Evolutionary conservation across 2,329 filamentous ascomycete species (phyloP).

Genomic region (Ophiocordyceps camponoti-rufipedis): DNA sequence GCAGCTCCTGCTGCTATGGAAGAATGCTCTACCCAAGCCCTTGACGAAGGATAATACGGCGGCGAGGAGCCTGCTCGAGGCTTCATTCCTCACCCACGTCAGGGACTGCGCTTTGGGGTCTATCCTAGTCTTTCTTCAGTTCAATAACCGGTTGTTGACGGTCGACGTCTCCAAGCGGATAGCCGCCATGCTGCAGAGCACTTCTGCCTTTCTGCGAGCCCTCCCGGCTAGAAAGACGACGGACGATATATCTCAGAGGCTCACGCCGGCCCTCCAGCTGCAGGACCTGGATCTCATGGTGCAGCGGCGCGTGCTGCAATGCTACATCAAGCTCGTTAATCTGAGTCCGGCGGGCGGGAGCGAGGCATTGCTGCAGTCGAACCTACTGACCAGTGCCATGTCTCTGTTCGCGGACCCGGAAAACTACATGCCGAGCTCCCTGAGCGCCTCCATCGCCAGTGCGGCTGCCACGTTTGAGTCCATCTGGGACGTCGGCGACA

Average conservation of each 20-base stretch:
- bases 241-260: slow-evolving; percentile 69
- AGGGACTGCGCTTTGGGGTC: slow-evolving; percentile 86
- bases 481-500: slow-evolving; percentile 89
- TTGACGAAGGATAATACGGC: slow-evolving; percentile 82
- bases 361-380: slow-evolving; percentile 78
- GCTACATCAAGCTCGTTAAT: slow-evolving; percentile 80
- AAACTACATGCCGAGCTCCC: slow-evolving; percentile 64
- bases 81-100: slow-evolving; percentile 86
- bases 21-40: slow-evolving; percentile 88
- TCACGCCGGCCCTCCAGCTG: slow-evolving; percentile 73
- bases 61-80: slow-evolving; percentile 67
- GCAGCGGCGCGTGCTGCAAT: slow-evolving; percentile 79
- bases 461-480: slow-evolving; percentile 81
- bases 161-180: slow-evolving; percentile 88
- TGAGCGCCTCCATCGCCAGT: slow-evolving; percentile 83
- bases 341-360: slow-evolving; percentile 70
- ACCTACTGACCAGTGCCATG: slow-evolving; percentile 74
- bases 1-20: slow-evolving; percentile 86
- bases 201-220: slow-evolving; percentile 71
- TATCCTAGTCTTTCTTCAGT: slow-evolving; percentile 80
- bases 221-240: slow-evolving; percentile 68
- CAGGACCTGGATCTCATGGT: slow-evolving; percentile 89
- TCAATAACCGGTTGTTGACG: slow-evolving; percentile 80
- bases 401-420: slow-evolving; percentile 88
- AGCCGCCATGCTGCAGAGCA: slow-evolving; percentile 88